Conservation (phyloP, 2,329 filamentous ascomycete genomes). For the Xylaria arbuscula region DNA sequence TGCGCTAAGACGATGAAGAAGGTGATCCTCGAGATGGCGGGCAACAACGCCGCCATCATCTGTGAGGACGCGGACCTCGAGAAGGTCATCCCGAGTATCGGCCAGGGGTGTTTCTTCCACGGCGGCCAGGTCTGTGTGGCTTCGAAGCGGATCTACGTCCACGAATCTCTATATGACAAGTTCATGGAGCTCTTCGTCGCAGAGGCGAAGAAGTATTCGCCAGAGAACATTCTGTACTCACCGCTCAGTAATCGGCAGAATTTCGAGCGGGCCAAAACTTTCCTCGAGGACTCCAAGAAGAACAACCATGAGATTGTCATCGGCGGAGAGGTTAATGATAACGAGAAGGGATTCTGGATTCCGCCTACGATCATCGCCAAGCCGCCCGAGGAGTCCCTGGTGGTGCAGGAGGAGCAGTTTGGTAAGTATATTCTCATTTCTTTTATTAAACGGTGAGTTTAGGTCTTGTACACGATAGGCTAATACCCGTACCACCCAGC, state of each 20-base stretch:
- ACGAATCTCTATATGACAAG: conserved; percentile 67
- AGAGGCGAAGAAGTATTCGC: conserved; percentile 57
- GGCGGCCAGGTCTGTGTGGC: conserved; percentile 67
- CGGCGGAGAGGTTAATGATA: conserved; percentile 57
- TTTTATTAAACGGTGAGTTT: neutral
- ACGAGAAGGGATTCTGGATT: conserved; percentile 65
- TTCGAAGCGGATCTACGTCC: conserved; percentile 70
- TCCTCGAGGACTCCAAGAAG: conserved; percentile 66
- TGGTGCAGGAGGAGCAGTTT: conserved; percentile 71
- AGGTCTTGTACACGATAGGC: neutral
- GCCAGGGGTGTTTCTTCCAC: conserved; percentile 62
- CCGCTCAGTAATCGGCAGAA: conserved; percentile 75
- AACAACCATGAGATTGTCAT: conserved; percentile 64
- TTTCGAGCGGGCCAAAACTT: conserved; percentile 67
- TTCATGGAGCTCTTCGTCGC: conserved; percentile 60
- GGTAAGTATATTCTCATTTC: conserved; percentile 52
- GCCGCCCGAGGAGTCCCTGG: conserved; percentile 64
- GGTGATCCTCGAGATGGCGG: conserved; percentile 65
- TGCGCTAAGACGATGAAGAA: conserved; percentile 64
- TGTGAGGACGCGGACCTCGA: conserved; percentile 64
- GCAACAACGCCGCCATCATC: conserved; percentile 66
- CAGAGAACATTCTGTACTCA: conserved; percentile 59
- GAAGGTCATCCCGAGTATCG: conserved; percentile 57
- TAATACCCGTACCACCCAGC: conserved; percentile 48
- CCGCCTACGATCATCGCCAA: conserved; percentile 68